These are phyloP conservation scores for Rozella allomycis DNA, from an alignment of 371 early-diverging fungal genomes.

Conservation along the genomic window DNA sequence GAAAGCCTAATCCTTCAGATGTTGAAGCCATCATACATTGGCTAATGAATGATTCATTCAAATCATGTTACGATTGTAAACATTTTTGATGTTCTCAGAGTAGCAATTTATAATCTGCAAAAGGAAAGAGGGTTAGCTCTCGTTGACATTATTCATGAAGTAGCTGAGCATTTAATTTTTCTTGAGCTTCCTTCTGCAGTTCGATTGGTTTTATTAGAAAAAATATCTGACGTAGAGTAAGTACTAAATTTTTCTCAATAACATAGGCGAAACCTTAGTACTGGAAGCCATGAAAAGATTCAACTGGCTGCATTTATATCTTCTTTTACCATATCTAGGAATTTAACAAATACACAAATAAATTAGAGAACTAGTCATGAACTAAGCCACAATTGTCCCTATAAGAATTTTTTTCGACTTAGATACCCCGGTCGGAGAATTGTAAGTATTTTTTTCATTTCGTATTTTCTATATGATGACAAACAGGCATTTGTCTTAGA, in stretches of 20 bases:
- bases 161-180: conserved; percentile 31
- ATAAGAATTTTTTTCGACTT: too few species aligned
- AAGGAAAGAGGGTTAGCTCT: conserved; percentile 64
- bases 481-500: too few species aligned
- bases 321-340: too few species aligned
- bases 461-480: too few species aligned
- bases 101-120: conserved; percentile 49
- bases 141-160: conserved; percentile 57
- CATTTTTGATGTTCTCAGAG: neutral
- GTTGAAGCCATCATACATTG: conserved; percentile 52
- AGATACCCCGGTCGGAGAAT: too few species aligned
- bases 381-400: too few species aligned
- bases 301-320: conserved; percentile 60
- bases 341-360: too few species aligned
- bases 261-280: conserved; percentile 42
- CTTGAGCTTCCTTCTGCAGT: conserved; percentile 44
- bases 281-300: conserved; percentile 54
- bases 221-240: conserved; percentile 71
- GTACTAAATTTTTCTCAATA: conserved; percentile 2
- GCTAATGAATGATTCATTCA: conserved; percentile 28
- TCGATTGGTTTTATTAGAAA: conserved; percentile 40
- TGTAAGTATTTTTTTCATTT: too few species aligned
- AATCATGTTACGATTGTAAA: neutral
- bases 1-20: conserved; percentile 68
- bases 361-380: too few species aligned